Base-by-base conservation (phyloP, 169 alveolate species). In the Plasmodium yoelii region DNA sequence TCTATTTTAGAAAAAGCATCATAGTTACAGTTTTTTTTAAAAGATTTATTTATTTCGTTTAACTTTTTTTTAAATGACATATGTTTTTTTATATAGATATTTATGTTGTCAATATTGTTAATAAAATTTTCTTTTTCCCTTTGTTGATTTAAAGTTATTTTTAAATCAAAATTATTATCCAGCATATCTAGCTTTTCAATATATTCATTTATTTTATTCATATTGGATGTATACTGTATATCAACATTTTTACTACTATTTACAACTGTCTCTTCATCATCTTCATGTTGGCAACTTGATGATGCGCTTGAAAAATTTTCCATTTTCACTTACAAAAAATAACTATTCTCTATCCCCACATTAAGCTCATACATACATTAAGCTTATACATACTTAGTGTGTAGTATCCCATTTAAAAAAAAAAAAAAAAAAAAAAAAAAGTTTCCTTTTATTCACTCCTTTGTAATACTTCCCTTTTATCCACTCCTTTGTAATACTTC, bases 21-120 rank as follows among this genome's bases (percentile, higher is more conserved):
- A 82, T 82, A 82, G n/a, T 82, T 82, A 24, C 73, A 82, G 44
- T 82, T 82, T 70, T 82, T 72, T 53, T 70, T 68, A 47, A 82
- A 72, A 72, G 67, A 67, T 13, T 68, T 82, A 60, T 82, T 67
- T 55, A 82, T 82, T 53, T 28, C 71, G 19, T 67, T 56, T 15
- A 82, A 34, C 18, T 18, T 82, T 47, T 65, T 57, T 61, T 82
- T 82, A 56, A 82, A 82, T 19, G 60, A 18, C 24, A 34, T 51
- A 26, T 82, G 90, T 70, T 82, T 82, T 63, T 68, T 82, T 26
- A 82, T 70, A 49, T 82, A 70, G 46, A 53, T 44, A 70, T 82
- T 82, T 55, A 82, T 67, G 47, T 82, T 39, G 49, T 82, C 90
- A 57, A 69, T 42, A 72, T 82, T 82, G n/a, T 42, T 56, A 19